Base-by-base conservation (phyloP, 2,329 filamentous ascomycete species). In the Aspergillus tanneri region DNA sequence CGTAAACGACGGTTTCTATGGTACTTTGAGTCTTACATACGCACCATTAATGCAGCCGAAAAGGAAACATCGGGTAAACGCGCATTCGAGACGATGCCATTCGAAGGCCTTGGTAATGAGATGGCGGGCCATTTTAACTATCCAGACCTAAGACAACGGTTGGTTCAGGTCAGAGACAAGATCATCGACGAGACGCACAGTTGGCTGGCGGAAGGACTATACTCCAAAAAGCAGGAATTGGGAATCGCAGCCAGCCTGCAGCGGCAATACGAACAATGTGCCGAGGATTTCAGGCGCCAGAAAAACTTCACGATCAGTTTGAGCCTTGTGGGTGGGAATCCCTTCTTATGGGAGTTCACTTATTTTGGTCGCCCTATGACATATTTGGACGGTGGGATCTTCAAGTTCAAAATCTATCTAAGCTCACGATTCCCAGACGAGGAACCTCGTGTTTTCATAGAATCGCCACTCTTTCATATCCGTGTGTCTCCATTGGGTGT, bases 291-390 rank as follows among this genome's bases (percentile, higher is more conserved):
- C 71, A 90, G 87, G 67, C 77, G 79, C 16, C 79, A 83, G 52
- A 84, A 87, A 40, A 80, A 83, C 21, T 77, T 83, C 22, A 86
- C 88, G 0, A 78, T 96, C 48, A 86, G 90, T 57, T 73, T 97
- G 28, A 81, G 84, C 47, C 75, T 97, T 5, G 84, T 87, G 23
- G 78, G 93, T 55, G 81, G 78, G 30, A 97, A 96, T 60, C 91
- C 92, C 0, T 96, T 96, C 63, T 78, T 92, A 16, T 97, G 93
- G 93, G 70, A 80, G 16, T 68, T 97, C 50, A 93, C 89, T 1
- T 91, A 96, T 66, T 95, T 96, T 65, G 93, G 93, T 21, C 82
- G 86, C 46, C 89, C 90, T 0, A 95, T 93, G 86, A 95, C 90
- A 5, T 90, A 95, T 58, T 81, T 97, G 2, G 92, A 97, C 59